Evolutionary conservation across 2,329 filamentous ascomycete genomes (phyloP).

Genomic region (Arthroderma sp.): DNA sequence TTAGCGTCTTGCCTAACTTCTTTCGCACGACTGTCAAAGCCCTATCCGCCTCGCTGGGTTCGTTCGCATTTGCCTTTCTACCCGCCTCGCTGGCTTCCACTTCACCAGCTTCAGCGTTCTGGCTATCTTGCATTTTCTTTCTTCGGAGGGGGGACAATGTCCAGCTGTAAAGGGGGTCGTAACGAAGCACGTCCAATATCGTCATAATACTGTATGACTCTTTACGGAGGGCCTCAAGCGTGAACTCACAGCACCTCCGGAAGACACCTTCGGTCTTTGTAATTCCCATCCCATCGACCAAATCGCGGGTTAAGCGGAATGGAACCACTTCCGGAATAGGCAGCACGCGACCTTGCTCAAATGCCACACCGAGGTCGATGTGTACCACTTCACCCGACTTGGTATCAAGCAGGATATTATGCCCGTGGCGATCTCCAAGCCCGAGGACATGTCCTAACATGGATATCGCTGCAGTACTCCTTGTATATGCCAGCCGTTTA

Average conservation of each 20-base stretch:
- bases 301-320: conserved; percentile 84
- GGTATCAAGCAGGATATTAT: conserved; percentile 89
- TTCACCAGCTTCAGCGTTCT: conserved; percentile 30
- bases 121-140: conserved; percentile 50
- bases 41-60: conserved; percentile 71
- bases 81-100: conserved; percentile 20
- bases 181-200: conserved; percentile 91
- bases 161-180: conserved; percentile 95
- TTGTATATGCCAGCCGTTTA: conserved; percentile 76
- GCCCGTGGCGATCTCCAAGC: conserved; percentile 83
- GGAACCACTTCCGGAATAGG: conserved; percentile 92
- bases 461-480: conserved; percentile 86
- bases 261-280: conserved; percentile 94
- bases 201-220: conserved; percentile 98
- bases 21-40: conserved; percentile 88
- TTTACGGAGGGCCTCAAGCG: conserved; percentile 82
- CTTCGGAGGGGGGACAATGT: conserved; percentile 61
- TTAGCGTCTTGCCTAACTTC: conserved; percentile 88
- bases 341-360: conserved; percentile 90
- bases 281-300: conserved; percentile 94
- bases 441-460: conserved; percentile 90
- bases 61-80: conserved; percentile 35
- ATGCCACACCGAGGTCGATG: conserved; percentile 92
- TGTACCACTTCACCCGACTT: conserved; percentile 88
- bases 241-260: conserved; percentile 95